Evolutionary conservation across 2,329 filamentous ascomycete genomes (phyloP).

Genomic region (Trichoderma cornu-damae): DNA sequence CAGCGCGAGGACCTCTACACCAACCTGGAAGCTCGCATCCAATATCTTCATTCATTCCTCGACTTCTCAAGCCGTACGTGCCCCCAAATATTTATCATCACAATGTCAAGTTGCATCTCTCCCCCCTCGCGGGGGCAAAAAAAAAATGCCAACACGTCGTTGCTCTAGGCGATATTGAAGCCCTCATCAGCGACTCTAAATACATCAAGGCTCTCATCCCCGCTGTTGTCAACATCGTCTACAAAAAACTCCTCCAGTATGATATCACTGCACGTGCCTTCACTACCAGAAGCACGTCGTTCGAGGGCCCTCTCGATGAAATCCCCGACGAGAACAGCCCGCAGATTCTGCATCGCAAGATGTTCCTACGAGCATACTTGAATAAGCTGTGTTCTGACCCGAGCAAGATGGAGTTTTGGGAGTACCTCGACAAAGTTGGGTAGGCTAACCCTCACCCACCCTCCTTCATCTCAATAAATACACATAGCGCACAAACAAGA

Average conservation of each 20-base stretch:
- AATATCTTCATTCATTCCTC: conserved; percentile 69
- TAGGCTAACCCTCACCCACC: conserved; percentile 35
- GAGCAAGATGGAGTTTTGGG: conserved; percentile 72
- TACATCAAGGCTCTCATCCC: conserved; percentile 80
- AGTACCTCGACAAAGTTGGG: conserved; percentile 79
- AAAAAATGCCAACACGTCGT: background rate
- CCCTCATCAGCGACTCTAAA: conserved; percentile 62
- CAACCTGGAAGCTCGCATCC: conserved; percentile 61
- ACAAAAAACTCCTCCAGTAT: conserved; percentile 73
- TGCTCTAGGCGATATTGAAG: conserved; percentile 61
- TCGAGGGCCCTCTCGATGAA: conserved; percentile 62
- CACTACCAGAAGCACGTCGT: conserved; percentile 56
- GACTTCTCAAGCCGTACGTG: conserved; percentile 65
- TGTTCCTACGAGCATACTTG: conserved; percentile 71
- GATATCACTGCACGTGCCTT: conserved; percentile 79
- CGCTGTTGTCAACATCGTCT: conserved; percentile 77
- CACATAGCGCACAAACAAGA: no score
- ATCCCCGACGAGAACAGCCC: conserved; percentile 62
- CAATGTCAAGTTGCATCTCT: background rate
- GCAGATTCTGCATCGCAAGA: conserved; percentile 71
- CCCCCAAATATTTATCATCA: background rate
- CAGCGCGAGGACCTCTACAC: conserved; percentile 68
- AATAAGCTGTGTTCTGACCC: conserved; percentile 70
- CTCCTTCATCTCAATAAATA: no score
- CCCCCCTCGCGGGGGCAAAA: no score